These are phyloP conservation scores for Euptelea pleiosperma DNA, from an alignment of 164 flowering plant genomes.

Conservation along the genomic window DNA sequence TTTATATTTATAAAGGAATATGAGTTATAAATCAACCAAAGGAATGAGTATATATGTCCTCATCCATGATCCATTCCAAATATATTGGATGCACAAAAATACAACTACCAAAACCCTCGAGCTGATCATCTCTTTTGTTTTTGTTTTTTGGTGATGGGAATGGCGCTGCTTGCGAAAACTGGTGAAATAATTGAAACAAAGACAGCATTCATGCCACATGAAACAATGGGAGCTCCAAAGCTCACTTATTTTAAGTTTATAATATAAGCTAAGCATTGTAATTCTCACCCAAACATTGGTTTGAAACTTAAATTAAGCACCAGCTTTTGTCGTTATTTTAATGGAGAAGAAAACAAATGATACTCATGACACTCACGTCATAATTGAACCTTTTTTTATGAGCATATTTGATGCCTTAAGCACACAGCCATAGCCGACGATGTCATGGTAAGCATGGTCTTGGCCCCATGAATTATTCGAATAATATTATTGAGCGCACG, in stretches of 20 bases:
- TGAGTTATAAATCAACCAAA: too few species aligned
- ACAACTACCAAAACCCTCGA: neutral
- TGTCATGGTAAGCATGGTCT: too few species aligned
- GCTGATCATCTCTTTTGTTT: neutral
- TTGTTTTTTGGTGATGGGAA: neutral
- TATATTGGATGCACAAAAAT: neutral
- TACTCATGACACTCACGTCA: neutral
- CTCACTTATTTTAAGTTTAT: neutral
- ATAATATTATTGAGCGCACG: too few species aligned
- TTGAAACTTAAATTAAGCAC: neutral
- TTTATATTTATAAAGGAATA: too few species aligned
- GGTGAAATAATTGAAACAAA: neutral
- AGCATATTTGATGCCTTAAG: too few species aligned
- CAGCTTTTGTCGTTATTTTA: neutral
- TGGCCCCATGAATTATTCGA: too few species aligned
- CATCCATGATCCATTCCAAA: neutral
- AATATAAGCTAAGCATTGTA: neutral
- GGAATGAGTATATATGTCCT: too few species aligned
- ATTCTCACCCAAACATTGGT: neutral
- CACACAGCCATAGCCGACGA: too few species aligned
- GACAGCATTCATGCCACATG: neutral
- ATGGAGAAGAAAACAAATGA: neutral
- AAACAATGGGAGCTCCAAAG: slow-evolving; percentile 9
- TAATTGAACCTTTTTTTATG: too few species aligned
- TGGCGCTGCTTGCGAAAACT: slow-evolving; percentile 2